These are phyloP conservation scores for Chlamydomonas sp. DNA, from an alignment of 139 green algal species.

Conservation along the genomic window DNA sequence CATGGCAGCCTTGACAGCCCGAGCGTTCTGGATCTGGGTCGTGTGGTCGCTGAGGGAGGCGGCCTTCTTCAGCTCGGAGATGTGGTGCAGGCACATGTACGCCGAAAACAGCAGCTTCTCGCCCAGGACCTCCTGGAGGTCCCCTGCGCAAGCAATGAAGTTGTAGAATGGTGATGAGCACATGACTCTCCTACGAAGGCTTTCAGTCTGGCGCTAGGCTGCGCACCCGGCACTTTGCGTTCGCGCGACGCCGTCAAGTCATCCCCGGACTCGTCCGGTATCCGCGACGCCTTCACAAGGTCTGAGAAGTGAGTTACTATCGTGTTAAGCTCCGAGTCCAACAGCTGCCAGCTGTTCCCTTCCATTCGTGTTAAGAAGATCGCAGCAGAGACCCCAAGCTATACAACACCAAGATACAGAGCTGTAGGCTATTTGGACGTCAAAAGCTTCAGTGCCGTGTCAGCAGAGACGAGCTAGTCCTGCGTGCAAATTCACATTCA, in stretches of 20 bases:
- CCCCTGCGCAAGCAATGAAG: constrained; percentile 3
- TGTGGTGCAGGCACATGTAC: constrained; percentile 38
- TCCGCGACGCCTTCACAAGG: constrained; percentile 35
- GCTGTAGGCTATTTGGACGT: no score
- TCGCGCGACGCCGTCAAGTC: constrained; percentile 21
- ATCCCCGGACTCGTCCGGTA: constrained; percentile 49
- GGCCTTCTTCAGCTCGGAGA: constrained; percentile 48
- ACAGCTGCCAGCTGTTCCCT: constrained; percentile 7
- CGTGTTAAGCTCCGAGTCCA: constrained; percentile 38
- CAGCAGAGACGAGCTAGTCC: no score
- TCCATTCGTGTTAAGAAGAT: background rate
- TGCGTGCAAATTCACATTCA: no score
- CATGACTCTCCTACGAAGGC: no score
- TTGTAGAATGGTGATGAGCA: background rate
- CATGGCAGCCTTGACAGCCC: constrained; percentile 19
- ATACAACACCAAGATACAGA: no score
- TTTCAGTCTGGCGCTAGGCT: background rate
- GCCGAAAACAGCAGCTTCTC: constrained; percentile 54
- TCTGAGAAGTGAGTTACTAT: constrained; percentile 52
- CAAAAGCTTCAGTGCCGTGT: no score
- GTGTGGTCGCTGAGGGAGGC: constrained; percentile 46
- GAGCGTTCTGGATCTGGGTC: constrained; percentile 30
- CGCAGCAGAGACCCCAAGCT: no score
- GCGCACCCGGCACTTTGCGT: constrained; percentile 27
- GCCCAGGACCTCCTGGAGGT: constrained; percentile 54